phyloP scores from a whole-genome alignment of 352 stramenopile species.

The Pseudoperonospora humuli region DNA sequence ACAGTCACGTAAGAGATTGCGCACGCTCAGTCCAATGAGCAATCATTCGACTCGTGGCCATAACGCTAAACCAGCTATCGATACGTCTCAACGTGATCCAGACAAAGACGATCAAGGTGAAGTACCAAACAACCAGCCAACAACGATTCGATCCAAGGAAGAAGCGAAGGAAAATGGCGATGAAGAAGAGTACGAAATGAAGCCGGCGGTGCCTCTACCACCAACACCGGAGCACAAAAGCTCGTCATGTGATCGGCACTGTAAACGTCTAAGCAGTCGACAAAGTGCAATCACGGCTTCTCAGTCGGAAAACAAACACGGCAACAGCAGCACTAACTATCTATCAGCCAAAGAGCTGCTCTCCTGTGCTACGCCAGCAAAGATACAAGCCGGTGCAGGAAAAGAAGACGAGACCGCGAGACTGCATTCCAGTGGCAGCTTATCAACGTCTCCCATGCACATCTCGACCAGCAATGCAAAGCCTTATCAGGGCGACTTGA shows the following conservation, averaged over 20 bases:
- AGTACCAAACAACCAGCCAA: slow-evolving; percentile 9
- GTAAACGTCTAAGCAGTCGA: slow-evolving; percentile 4
- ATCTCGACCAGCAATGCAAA: slow-evolving; percentile 9
- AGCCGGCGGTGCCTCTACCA: slow-evolving; percentile 16
- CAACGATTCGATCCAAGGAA: slow-evolving; percentile 5
- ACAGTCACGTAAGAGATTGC: slow-evolving; percentile 26
- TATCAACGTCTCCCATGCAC: slow-evolving; percentile 11
- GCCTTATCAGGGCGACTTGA: background rate
- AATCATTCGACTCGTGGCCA: background rate
- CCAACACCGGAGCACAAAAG: slow-evolving; percentile 4
- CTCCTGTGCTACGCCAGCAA: slow-evolving; percentile 1
- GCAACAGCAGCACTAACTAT: slow-evolving; percentile 1
- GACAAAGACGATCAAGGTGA: slow-evolving; percentile 12
- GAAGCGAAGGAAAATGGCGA: slow-evolving; percentile 7
- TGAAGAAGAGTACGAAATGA: slow-evolving; percentile 40
- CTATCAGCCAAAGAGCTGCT: slow-evolving; percentile 6
- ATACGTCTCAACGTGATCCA: slow-evolving; percentile 6
- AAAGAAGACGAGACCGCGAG: background rate
- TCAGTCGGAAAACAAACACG: slow-evolving; percentile 17
- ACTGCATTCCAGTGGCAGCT: slow-evolving; percentile 2
- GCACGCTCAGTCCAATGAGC: slow-evolving; percentile 13
- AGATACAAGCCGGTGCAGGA: background rate
- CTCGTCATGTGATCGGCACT: slow-evolving; percentile 1
- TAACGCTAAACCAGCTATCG: background rate
- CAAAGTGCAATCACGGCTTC: slow-evolving; percentile 39